phyloP scores from a whole-genome alignment of 2,329 filamentous ascomycete species.

The Talaromyces sp. region DNA sequence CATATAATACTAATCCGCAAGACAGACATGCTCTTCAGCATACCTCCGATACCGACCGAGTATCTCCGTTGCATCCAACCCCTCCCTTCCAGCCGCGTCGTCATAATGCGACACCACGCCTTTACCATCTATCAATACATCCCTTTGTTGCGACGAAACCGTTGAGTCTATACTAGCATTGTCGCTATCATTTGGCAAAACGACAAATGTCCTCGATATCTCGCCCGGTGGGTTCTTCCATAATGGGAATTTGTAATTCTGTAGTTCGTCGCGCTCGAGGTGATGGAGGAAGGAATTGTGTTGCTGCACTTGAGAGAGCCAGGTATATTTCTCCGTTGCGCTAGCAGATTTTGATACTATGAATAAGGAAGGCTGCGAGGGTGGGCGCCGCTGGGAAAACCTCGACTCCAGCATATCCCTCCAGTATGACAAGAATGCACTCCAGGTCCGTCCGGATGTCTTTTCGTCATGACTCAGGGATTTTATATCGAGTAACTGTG shows the following conservation, averaged over 20 bases:
- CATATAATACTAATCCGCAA: neutral
- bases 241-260: constrained; percentile 45
- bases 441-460: constrained; percentile 24
- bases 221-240: constrained; percentile 47
- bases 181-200: neutral
- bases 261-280: constrained; percentile 44
- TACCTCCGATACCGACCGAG: constrained; percentile 51
- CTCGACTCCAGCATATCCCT: constrained; percentile 22
- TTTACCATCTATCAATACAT: constrained; percentile 50
- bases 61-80: constrained; percentile 50
- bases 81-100: constrained; percentile 39
- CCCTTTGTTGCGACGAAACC: constrained; percentile 1
- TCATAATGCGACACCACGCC: constrained; percentile 53
- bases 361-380: too few species aligned
- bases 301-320: constrained; percentile 47
- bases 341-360: constrained; percentile 23
- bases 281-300: constrained; percentile 47
- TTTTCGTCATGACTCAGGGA: constrained; percentile 18
- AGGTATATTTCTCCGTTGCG: constrained; percentile 44
- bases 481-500: constrained; percentile 49
- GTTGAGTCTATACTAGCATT: neutral
- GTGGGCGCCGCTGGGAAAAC: neutral
- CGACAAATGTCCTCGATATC: constrained; percentile 51
- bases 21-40: constrained; percentile 50
- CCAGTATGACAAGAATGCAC: constrained; percentile 31